phyloP scores from a whole-genome alignment of 768 basidiomycete species.

The Leucosporidium creatinivorum region DNA sequence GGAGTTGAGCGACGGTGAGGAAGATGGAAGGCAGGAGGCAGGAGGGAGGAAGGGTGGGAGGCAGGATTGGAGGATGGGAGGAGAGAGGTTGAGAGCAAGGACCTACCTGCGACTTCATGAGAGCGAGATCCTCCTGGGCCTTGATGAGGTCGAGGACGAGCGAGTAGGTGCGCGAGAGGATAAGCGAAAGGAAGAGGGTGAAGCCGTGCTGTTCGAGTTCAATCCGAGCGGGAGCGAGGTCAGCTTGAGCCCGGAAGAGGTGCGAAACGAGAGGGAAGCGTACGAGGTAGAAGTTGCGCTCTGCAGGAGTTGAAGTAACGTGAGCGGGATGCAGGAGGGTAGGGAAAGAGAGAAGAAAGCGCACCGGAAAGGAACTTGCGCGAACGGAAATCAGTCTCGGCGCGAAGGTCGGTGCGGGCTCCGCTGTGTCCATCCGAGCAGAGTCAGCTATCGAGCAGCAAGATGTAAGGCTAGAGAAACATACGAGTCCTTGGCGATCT shows the following conservation, averaged over 20 bases:
- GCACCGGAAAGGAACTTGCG: constrained; percentile 80
- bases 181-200: constrained; percentile 89
- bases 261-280: constrained; percentile 45
- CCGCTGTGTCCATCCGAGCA: background rate
- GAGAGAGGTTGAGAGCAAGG: background rate
- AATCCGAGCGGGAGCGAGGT: background rate
- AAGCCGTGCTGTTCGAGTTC: constrained; percentile 49
- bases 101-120: constrained; percentile 58
- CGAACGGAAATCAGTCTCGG: constrained; percentile 82
- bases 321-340: background rate
- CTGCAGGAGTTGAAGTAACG: constrained; percentile 46
- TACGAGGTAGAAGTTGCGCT: constrained; percentile 76
- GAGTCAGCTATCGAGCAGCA: background rate
- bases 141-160: constrained; percentile 86
- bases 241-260: too few species aligned
- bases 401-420: constrained; percentile 54
- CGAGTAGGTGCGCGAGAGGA: constrained; percentile 85
- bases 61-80: too few species aligned
- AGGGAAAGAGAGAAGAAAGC: background rate
- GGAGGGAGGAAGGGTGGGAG: background rate
- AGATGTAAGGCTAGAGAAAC: background rate
- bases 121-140: constrained; percentile 76
- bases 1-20: background rate
- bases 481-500: background rate
- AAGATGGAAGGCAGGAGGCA: too few species aligned